phyloP scores from a whole-genome alignment of 768 basidiomycete species.

The Mrakia frigida region DNA sequence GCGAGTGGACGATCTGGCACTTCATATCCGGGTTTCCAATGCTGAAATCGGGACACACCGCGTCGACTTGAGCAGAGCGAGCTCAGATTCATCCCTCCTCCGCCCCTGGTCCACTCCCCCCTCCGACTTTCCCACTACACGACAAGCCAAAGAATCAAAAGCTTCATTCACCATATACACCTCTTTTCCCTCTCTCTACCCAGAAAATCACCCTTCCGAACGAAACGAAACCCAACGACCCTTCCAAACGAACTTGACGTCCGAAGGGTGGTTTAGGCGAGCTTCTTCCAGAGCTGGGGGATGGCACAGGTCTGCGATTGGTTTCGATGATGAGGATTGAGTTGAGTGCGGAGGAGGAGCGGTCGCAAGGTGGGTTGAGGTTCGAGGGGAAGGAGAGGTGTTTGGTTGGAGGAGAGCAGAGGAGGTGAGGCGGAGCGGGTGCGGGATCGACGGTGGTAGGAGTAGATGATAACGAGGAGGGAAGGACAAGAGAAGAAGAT shows the following conservation, averaged over 20 bases:
- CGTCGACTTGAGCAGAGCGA: no score
- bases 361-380: neutral
- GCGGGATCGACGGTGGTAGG: no score
- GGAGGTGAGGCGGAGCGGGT: neutral
- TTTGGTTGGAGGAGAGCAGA: neutral
- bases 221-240: neutral
- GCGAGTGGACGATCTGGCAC: no score
- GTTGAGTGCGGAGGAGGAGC: neutral
- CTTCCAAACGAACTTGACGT: neutral
- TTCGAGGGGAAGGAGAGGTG: neutral
- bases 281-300: slow-evolving; percentile 30
- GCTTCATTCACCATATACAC: slow-evolving; percentile 4
- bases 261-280: slow-evolving; percentile 19
- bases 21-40: no score
- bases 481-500: neutral
- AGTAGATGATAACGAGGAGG: neutral
- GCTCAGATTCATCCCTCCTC: neutral
- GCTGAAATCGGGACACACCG: no score
- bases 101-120: neutral
- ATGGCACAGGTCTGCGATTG: slow-evolving; percentile 19
- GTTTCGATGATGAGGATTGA: neutral
- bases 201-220: neutral
- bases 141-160: neutral
- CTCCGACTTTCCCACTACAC: neutral
- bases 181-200: neutral